Evolutionary conservation across 371 early-diverging fungal species (phyloP).

Genomic region (Capniomyces stellatus): DNA sequence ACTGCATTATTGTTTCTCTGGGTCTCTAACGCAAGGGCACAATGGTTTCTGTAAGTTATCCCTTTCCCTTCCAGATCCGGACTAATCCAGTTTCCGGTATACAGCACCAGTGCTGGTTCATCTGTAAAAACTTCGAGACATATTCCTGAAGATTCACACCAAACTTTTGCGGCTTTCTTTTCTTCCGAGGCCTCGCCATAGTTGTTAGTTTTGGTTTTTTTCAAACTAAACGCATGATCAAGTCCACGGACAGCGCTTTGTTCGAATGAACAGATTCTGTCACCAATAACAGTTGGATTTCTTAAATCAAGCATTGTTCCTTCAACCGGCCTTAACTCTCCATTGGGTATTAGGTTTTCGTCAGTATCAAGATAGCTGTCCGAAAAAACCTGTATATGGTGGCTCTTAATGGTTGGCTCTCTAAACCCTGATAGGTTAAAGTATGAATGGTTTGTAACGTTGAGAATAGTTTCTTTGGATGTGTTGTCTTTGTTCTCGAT

Average conservation of each 20-base stretch:
- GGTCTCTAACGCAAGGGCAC: constrained; percentile 31
- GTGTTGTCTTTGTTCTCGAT: constrained; percentile 2
- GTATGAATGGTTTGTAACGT: constrained; percentile 36
- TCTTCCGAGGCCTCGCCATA: not conserved
- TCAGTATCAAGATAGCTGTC: constrained; percentile 16
- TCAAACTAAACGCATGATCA: constrained; percentile 29
- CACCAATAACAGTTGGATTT: constrained; percentile 14
- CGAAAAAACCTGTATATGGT: constrained; percentile 12
- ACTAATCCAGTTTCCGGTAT: constrained; percentile 37
- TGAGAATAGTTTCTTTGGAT: constrained; percentile 21
- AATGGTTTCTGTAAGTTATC: constrained; percentile 18
- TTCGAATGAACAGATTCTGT: constrained; percentile 10
- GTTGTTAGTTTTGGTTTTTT: constrained; percentile 3
- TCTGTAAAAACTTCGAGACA: constrained; percentile 21
- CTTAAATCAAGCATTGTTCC: constrained; percentile 18
- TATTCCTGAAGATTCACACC: constrained; percentile 22
- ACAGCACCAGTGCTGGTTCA: constrained; percentile 32
- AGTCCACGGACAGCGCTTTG: constrained; percentile 19
- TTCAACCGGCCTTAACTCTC: constrained; percentile 12
- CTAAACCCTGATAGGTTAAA: constrained; percentile 34
- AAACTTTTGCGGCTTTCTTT: constrained; percentile 16
- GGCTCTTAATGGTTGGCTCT: constrained; percentile 22
- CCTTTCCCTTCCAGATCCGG: constrained; percentile 12
- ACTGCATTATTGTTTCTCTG: constrained; percentile 28
- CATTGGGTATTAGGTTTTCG: constrained; percentile 28